These are phyloP conservation scores for Benincasa hispida DNA, from an alignment of 306 rosid genomes.

Conservation along the genomic window DNA sequence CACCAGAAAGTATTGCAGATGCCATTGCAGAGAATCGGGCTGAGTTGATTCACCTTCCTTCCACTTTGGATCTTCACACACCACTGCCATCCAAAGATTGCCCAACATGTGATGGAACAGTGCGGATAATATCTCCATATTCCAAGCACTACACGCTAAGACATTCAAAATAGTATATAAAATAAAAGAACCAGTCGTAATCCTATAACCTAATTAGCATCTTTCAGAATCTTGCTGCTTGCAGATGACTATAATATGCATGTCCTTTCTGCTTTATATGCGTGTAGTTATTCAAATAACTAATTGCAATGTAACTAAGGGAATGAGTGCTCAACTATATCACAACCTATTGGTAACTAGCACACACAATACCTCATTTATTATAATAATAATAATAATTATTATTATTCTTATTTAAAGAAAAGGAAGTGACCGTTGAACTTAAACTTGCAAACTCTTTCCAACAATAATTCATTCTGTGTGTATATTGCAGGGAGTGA, in stretches of 20 bases:
- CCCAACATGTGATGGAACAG: conserved; percentile 91
- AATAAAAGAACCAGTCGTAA: not conserved
- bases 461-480: conserved; percentile 13
- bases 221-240: not conserved
- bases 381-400: too few relatives aligned
- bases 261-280: not conserved
- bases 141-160: not conserved
- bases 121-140: conserved; percentile 24
- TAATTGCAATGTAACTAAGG: not conserved
- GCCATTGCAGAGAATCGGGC: conserved; percentile 76
- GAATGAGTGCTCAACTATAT: not conserved
- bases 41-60: conserved; percentile 82
- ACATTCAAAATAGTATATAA: not conserved
- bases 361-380: not conserved
- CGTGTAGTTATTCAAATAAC: not conserved
- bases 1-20: conserved; percentile 74
- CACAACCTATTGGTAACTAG: not conserved
- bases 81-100: conserved; percentile 89
- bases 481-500: conserved; percentile 65
- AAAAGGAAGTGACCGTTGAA: not conserved
- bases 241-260: not conserved
- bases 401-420: not conserved
- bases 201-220: not conserved
- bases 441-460: not conserved
- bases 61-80: conserved; percentile 43